Base-by-base conservation (phyloP, 1,284 basidiomycete species). In the Malassezia sp. region DNA sequence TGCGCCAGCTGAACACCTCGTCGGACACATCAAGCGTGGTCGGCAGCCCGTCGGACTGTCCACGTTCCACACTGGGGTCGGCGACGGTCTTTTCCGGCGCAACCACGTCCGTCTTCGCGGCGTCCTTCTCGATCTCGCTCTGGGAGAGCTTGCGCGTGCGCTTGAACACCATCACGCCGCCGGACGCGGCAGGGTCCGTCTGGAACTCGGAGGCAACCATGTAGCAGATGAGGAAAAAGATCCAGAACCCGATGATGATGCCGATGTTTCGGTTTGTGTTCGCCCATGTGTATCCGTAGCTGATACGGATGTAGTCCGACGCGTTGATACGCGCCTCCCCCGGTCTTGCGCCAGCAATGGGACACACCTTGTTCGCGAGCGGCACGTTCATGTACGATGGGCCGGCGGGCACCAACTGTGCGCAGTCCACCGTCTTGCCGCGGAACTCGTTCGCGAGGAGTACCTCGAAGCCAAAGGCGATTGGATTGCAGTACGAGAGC, bases 401-500 rank as follows among this genome's bases (percentile, higher is more conserved):
- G 17, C 54, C 57, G 2, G 42, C 22, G 0, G 63, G 63, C 26
- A 63, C 35, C 21, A 55, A 20, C 12, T 47, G 38, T 4, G 44
- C 47, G 29, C 63, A 66, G 5, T 49, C 41, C 6, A 62, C 49
- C 27, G 49, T 37, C 46, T 58, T 48, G 3, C 30, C 42, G 14
- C 60, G 50, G 50, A 60, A 64, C 35, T 66, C 63, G 53, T 66
- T 66, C 14, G 57, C 43, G 15, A 66, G 44, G 26, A 66, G 37
- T n/a, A 57, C 49, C 43, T 63, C 61, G 43, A 62, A 66, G 12
- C 42, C 56, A 37, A 57, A 66, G 1, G 56, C 45, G 24, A 66
- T 43, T 1, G 63, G 63, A 37, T 66, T 66, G 53, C 53, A 56
- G 53, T 66, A 66, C 2, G 47, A 52, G 9, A 66, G 57, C 63